phyloP scores from a whole-genome alignment of 257 asterid species.

The Sherardia arvensis region DNA sequence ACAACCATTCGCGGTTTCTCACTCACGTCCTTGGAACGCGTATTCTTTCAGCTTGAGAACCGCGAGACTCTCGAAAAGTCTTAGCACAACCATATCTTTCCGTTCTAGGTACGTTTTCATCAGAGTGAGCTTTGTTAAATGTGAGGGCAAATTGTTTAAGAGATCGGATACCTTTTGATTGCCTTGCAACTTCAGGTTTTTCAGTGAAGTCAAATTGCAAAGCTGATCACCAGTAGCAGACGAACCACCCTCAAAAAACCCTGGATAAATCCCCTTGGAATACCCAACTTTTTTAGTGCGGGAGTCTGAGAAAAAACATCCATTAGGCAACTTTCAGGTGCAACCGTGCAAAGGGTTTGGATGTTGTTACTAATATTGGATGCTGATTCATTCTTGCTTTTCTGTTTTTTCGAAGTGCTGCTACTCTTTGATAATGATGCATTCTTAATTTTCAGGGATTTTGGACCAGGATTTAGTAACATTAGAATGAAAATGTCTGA shows the following conservation, averaged over 20 bases:
- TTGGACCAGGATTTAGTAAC: conserved; percentile 1
- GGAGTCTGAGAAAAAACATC: conserved; percentile 5
- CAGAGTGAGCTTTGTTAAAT: conserved; percentile 25
- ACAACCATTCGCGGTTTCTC: conserved; percentile 10
- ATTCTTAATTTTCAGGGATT: neutral
- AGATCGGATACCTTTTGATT: neutral
- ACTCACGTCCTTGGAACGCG: conserved; percentile 23
- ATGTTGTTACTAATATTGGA: conserved; percentile 15
- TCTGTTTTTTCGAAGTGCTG: too few relatives aligned
- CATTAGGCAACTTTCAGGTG: conserved; percentile 26
- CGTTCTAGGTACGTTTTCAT: conserved; percentile 22
- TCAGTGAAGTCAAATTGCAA: neutral
- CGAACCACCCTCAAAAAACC: neutral
- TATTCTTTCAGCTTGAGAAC: conserved; percentile 10
- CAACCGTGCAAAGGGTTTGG: conserved; percentile 22
- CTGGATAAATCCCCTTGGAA: conserved; percentile 18
- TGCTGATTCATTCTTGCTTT: too few relatives aligned
- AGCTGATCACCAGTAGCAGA: too few relatives aligned
- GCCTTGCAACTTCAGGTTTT: conserved; percentile 25
- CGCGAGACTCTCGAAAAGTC: conserved; percentile 12
- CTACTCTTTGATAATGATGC: neutral
- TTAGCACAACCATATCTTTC: conserved; percentile 21
- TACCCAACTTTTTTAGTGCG: conserved; percentile 11
- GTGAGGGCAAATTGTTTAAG: conserved; percentile 17
- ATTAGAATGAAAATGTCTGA: conserved; percentile 20